Evolutionary conservation across 1,284 basidiomycete species (phyloP).

Genomic region (Heterobasidion parviporum): DNA sequence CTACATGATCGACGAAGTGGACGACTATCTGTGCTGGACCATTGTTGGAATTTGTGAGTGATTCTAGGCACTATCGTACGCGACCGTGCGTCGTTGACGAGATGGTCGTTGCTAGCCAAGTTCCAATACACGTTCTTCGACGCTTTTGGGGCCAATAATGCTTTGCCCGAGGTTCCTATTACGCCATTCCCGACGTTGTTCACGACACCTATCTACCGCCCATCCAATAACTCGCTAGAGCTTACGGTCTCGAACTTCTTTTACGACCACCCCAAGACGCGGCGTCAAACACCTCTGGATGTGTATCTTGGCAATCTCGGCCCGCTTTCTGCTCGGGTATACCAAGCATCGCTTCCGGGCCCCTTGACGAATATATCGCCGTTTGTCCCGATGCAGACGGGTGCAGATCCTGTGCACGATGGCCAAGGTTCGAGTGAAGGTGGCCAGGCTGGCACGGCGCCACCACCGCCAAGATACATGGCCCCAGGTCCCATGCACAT

Average conservation of each 20-base stretch:
- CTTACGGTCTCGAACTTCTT: constrained; percentile 82
- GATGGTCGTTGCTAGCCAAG: constrained; percentile 45
- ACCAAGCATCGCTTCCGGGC: constrained; percentile 58
- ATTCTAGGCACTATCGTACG: neutral
- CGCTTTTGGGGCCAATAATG: constrained; percentile 71
- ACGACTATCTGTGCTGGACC: constrained; percentile 93
- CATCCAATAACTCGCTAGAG: constrained; percentile 66
- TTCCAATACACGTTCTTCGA: constrained; percentile 95
- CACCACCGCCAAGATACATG: constrained; percentile 32
- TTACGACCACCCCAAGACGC: constrained; percentile 61
- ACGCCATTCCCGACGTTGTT: constrained; percentile 87
- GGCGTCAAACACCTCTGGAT: constrained; percentile 62
- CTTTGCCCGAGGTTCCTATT: constrained; percentile 70
- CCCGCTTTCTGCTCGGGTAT: constrained; percentile 66
- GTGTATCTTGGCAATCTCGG: constrained; percentile 88
- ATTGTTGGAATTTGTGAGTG: constrained; percentile 90
- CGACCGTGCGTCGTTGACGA: neutral
- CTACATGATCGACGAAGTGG: constrained; percentile 75
- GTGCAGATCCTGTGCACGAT: constrained; percentile 7
- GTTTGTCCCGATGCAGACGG: constrained; percentile 34
- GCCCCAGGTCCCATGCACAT: constrained; percentile 52
- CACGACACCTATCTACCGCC: constrained; percentile 70
- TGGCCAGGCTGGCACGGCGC: constrained; percentile 8
- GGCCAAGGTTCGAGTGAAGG: neutral
- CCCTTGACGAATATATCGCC: constrained; percentile 53